Conservation (phyloP, 1,284 basidiomycete genomes). For the Mycena sp. region DNA sequence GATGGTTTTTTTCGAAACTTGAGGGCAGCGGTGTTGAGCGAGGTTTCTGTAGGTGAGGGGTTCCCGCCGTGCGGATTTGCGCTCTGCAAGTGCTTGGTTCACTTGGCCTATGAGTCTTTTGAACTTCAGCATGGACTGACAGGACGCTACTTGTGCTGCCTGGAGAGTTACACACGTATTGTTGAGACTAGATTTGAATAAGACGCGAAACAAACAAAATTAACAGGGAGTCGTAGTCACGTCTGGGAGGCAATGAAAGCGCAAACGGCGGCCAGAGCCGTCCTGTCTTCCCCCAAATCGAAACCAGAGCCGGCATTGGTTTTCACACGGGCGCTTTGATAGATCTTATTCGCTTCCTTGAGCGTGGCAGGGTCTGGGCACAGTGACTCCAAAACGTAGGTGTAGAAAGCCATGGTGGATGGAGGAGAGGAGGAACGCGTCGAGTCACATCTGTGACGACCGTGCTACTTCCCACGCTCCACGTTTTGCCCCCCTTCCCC, state of each 20-base stretch:
- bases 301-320: constrained; percentile 20
- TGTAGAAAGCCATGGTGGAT: no score
- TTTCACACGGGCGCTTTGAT: neutral
- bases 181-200: constrained; percentile 5
- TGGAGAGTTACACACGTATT: constrained; percentile 19
- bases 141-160: constrained; percentile 19
- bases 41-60: neutral
- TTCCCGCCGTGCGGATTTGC: constrained; percentile 2
- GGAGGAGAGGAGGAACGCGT: no score
- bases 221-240: constrained; percentile 3
- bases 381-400: neutral
- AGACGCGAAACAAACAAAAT: neutral
- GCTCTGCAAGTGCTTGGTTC: constrained; percentile 8
- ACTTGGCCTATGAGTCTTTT: constrained; percentile 6
- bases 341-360: constrained; percentile 2
- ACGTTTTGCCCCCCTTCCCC: no score
- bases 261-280: constrained; percentile 15
- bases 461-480: no score
- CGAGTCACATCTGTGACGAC: no score
- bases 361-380: constrained; percentile 13
- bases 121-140: constrained; percentile 15
- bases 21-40: neutral
- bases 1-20: neutral
- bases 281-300: constrained; percentile 18
- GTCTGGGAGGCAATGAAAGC: constrained; percentile 16